Base-by-base conservation (phyloP, 805 yeast genomes). In the Cyberlindnera maritima region DNA sequence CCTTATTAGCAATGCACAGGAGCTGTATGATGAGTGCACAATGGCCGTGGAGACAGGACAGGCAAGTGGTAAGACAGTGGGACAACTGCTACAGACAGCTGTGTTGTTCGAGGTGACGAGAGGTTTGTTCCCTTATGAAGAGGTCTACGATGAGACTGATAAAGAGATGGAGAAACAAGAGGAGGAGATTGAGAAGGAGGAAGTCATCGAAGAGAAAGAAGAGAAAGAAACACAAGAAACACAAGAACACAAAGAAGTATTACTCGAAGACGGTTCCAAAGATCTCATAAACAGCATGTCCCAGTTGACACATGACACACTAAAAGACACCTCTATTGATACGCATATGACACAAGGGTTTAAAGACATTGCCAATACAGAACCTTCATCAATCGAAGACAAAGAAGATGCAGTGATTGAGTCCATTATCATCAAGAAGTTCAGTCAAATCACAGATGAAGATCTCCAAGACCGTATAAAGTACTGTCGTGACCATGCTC, bases 381-480 rank as follows among this genome's bases (percentile, higher is more conserved):
- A 14, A 20, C 19, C 33, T 7, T 4, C 9, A 5, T 28, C 41
- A 14, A 25, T 42, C 9, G 46, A 44, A 18, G 44, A 41, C 1
- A 50, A 54, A 32, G 54, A 52, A 36, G 49, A 49, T 31, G 9
- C 23, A n/a, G 28, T 51, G 5, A 37, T 52, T 7, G 25, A 41
- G n/a, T 13, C 36, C 2, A 35, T 46, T 13, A 44, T 52, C 3
- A 23, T 31, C 4, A n/a, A 34, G n/a, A 34, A 41, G n/a, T 25
- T 47, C 29, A 41, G 43, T 14, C 19, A 34, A 20, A 36, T 52
- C 14, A 49, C 50, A 2, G 58, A 54, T 25, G 46, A 49, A 3
- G 54, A 54, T 15, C 25, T 54, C 2, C 20, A 35, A 2, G 19
- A 14, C 1, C 44, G 47, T 14, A 50, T 52, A 5, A 14, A 39